Percentiles rank a stretch among this genome's conserved stretches.
Conservation (phyloP, 116 monocot genomes). For the Thalassia testudinum region DNA sequence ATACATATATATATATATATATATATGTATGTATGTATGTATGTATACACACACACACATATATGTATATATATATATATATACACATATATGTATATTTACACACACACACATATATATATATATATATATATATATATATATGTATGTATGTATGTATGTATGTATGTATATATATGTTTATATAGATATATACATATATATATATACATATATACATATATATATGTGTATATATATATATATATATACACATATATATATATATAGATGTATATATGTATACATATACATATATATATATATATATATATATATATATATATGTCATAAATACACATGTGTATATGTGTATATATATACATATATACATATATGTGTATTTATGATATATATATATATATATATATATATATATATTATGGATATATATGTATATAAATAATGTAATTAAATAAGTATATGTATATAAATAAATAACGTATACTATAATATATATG, state of each 20-base stretch:
- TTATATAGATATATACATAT: no score
- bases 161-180: background rate
- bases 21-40: background rate
- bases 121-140: background rate
- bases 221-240: background rate
- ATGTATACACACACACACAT: background rate
- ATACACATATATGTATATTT: background rate
- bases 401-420: no score
- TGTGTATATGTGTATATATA: background rate
- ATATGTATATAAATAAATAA: no score
- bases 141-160: background rate
- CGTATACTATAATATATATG: no score
- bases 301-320: conserved; percentile 1
- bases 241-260: background rate
- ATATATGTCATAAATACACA: no score
- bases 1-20: no score
- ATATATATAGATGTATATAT: background rate
- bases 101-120: background rate
- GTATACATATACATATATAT: background rate
- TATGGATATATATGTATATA: no score
- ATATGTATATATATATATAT: background rate
- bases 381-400: no score
- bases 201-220: background rate
- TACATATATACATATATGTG: background rate
- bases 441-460: no score